Evolutionary conservation across 2,329 filamentous ascomycete genomes (phyloP).

Genomic region (Triangularia setosa): DNA sequence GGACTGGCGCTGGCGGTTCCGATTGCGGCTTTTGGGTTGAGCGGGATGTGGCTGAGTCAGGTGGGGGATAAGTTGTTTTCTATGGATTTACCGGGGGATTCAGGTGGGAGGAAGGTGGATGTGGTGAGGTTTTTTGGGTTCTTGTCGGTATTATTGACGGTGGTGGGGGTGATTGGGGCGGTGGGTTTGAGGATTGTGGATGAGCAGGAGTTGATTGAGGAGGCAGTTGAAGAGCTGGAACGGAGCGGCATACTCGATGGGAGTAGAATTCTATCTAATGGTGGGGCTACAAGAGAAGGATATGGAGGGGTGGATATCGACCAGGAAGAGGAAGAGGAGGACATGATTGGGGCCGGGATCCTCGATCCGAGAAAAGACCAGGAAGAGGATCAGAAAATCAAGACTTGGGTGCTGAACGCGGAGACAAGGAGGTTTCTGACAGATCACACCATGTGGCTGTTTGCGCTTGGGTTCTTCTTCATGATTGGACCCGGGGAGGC

Average conservation of each 20-base stretch:
- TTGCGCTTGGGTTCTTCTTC: slow-evolving; percentile 86
- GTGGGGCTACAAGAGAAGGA: slow-evolving; percentile 28
- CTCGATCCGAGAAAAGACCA: slow-evolving; percentile 39
- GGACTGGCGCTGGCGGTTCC: slow-evolving; percentile 85
- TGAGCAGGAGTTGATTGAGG: slow-evolving; percentile 83
- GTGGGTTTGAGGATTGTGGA: slow-evolving; percentile 75
- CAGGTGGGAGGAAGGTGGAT: slow-evolving; percentile 55
- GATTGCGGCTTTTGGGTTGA: slow-evolving; percentile 88
- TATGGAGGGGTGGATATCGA: slow-evolving; percentile 57
- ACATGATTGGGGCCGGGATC: slow-evolving; percentile 41
- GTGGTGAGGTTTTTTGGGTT: slow-evolving; percentile 90
- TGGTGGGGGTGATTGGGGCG: slow-evolving; percentile 68
- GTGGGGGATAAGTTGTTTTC: slow-evolving; percentile 72
- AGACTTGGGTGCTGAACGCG: slow-evolving; percentile 85
- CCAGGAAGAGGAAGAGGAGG: slow-evolving; percentile 36
- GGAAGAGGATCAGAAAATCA: slow-evolving; percentile 62
- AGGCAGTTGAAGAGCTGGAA: slow-evolving; percentile 86
- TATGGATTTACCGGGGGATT: slow-evolving; percentile 52
- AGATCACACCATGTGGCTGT: slow-evolving; percentile 93
- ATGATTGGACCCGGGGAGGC: slow-evolving; percentile 94
- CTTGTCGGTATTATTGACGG: slow-evolving; percentile 65
- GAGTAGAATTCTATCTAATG: slow-evolving; percentile 62
- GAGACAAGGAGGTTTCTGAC: slow-evolving; percentile 81
- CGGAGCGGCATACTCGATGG: slow-evolving; percentile 77
- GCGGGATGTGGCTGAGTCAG: slow-evolving; percentile 94